Percentiles rank a stretch among this genome's conserved stretches.
phyloP scores from a whole-genome alignment of 2,329 filamentous ascomycete species.

The Penicillium sp. region DNA sequence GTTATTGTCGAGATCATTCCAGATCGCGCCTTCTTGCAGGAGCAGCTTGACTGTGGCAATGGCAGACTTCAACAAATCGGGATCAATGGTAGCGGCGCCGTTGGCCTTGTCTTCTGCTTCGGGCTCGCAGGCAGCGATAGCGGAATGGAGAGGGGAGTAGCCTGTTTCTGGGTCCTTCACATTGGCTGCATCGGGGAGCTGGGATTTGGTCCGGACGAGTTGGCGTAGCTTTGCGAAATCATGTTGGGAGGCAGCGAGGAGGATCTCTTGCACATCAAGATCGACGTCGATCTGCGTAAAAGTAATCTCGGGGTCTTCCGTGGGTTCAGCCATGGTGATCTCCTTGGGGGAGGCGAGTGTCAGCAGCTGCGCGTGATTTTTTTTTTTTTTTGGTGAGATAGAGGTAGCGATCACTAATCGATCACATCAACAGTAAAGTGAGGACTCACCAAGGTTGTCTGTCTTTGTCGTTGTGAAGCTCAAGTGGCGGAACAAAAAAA shows the following conservation, averaged over 20 bases:
- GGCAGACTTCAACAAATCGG: constrained; percentile 55
- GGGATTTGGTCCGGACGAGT: constrained; percentile 59
- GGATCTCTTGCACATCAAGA: constrained; percentile 55
- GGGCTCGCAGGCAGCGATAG: constrained; percentile 70
- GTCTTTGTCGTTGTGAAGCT: background rate
- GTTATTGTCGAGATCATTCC: constrained; percentile 88
- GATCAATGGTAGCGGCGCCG: constrained; percentile 18
- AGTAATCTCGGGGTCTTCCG: constrained; percentile 20
- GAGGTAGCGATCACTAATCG: background rate
- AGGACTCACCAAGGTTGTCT: background rate
- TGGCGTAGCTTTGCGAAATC: constrained; percentile 66
- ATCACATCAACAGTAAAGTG: background rate
- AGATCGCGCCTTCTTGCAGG: constrained; percentile 86
- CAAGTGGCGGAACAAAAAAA: constrained; percentile 25
- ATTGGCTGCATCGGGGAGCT: constrained; percentile 58
- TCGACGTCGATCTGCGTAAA: constrained; percentile 37
- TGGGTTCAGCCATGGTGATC: constrained; percentile 25
- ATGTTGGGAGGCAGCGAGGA: constrained; percentile 66
- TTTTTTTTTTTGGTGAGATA: too few species aligned
- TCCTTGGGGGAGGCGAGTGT: constrained; percentile 5
- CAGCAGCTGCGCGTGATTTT: background rate
- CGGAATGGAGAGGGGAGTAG: constrained; percentile 84
- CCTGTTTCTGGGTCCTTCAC: constrained; percentile 81
- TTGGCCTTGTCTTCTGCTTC: constrained; percentile 33
- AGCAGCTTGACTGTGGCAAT: constrained; percentile 70